Evolutionary conservation across 148 eudicot species (phyloP), one percentile per base, ranked within the genome.

Genomic region (Bassia scoparia): DNA sequence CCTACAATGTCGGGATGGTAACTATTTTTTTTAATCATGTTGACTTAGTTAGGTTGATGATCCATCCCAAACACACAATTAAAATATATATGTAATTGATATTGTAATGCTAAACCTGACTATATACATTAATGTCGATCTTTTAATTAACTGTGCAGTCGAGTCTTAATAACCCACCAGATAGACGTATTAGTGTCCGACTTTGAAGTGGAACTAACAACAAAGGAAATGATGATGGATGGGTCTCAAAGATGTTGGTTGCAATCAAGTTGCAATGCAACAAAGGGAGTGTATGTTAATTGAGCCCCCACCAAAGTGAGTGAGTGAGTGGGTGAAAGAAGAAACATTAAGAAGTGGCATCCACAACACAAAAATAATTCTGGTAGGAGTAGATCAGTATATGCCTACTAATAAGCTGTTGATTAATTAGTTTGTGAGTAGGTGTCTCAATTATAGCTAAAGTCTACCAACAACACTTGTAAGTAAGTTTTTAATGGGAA

Each of bases 361-460:
- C 35, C 53, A 27, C 54, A 48, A n/a, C n/a, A n/a, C n/a, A n/a
- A n/a, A n/a, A n/a, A n/a, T n/a, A 67, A 68, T 29, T 48, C 8
- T 20, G 44, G 20, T 29, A 60, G 18, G 9, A 58, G 23, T 20
- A 64, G 49, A n/a, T 41, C 16, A 38, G 49, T 64, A n/a, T 64
- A 50, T 29, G 35, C 12, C 11, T 15, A n/a, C n/a, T n/a, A 23
- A 5, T 20, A 43, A 21, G 34, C 13, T 23, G 26, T n/a, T 61
- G 61, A 61, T 34, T 15, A 50, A 41, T 34, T 50, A 29, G 59
- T 38, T 60, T 16, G 29, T 16, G 50, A 50, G 74, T 69, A 61
- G 74, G 74, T 69, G 74, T 76, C 74, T 69, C 26, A 68, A 58
- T 68, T 60, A 68, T 59, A 76, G 52, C 68, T 68, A 23, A 72